Evolutionary conservation across 139 green algal species (phyloP), one percentile per base, ranked within the genome.

Genomic region (Pedinophyceae sp.): DNA sequence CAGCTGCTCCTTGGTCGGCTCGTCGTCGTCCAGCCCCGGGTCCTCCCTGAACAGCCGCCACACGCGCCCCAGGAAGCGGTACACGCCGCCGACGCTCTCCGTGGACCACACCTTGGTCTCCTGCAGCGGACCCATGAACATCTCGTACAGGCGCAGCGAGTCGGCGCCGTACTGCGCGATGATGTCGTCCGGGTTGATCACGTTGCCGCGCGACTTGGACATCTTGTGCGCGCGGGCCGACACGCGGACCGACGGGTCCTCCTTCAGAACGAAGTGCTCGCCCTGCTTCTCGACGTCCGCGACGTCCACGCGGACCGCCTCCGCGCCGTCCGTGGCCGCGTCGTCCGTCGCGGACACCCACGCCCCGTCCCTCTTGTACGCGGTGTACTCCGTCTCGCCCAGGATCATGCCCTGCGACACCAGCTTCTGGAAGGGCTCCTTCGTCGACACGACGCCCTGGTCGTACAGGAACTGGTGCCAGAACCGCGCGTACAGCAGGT

Each of bases 401-500:
- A 98, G 75, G 52, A 98, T 97, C 91, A 98, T 98, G 49, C 91
- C 91, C 69, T 98, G 91, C 58, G 70, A 86, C 20, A 97, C 89
- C 19, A 98, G 76, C 15, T 70, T 65, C 26, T 78, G 62, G 62
- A 97, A 98, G 4, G 91, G 91, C 79, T 98, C 91, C 50, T 84
- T 83, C 1, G 74, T 93, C 48, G 59, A 78, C 10, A 97, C 91
- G 6, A 84, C 79, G 4, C 91, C 91, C 19, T 93, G 66, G 68
- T 98, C 91, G 62, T 86, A 96, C 64, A 98, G 72, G 43, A 98
- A 80, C 75, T 87, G 67, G 74, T 99, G 88, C 91, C 87, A 96
- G 71, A 97, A 96, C 45, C 90, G 72, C 13, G 91, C 85, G 60
- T 99, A 99, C 24, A 99, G 78, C 30, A 99, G 73, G 69, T 99